A percentile compares a stretch with the other conserved stretches of the same genome.
phyloP scores from a whole-genome alignment of 768 basidiomycete species.

The Boletus rex-veris region DNA sequence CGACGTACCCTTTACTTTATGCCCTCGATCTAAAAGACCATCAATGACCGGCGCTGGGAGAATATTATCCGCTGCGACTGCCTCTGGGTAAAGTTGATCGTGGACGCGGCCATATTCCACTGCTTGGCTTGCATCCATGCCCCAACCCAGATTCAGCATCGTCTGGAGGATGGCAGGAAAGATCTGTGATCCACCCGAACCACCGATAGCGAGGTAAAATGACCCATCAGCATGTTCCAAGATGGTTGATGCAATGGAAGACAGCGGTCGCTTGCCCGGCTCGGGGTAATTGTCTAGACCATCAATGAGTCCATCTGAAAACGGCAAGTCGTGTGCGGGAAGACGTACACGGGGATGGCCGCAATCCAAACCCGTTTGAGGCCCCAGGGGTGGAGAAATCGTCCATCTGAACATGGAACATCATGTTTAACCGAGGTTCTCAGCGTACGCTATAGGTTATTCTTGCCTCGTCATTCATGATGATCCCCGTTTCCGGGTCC shows the following conservation, averaged over 20 bases:
- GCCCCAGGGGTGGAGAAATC: conserved; percentile 86
- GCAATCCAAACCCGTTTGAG: conserved; percentile 82
- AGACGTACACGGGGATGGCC: conserved; percentile 71
- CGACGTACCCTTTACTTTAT: conserved; percentile 61
- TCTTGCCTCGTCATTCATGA: conserved; percentile 80
- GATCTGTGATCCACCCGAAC: conserved; percentile 85
- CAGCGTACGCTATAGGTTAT: not conserved
- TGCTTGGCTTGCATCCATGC: conserved; percentile 71
- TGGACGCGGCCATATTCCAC: conserved; percentile 86
- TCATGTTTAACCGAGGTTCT: not conserved
- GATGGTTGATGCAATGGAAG: conserved; percentile 79
- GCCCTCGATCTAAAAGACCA: conserved; percentile 58
- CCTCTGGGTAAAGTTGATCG: conserved; percentile 74
- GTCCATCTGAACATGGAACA: conserved; percentile 55
- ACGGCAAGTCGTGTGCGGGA: not conserved
- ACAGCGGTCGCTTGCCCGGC: conserved; percentile 84
- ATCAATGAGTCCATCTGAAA: not conserved
- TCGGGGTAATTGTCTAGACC: conserved; percentile 80
- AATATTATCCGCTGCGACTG: conserved; percentile 57
- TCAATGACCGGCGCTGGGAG: conserved; percentile 57
- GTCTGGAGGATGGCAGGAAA: conserved; percentile 78
- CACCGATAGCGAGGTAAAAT: conserved; percentile 73
- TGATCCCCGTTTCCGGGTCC: conserved; percentile 82
- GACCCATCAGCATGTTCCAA: conserved; percentile 73
- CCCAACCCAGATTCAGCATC: conserved; percentile 72